Base-by-base conservation (phyloP, 2,329 filamentous ascomycete genomes). In the Calonectria pseudoturangicola region DNA sequence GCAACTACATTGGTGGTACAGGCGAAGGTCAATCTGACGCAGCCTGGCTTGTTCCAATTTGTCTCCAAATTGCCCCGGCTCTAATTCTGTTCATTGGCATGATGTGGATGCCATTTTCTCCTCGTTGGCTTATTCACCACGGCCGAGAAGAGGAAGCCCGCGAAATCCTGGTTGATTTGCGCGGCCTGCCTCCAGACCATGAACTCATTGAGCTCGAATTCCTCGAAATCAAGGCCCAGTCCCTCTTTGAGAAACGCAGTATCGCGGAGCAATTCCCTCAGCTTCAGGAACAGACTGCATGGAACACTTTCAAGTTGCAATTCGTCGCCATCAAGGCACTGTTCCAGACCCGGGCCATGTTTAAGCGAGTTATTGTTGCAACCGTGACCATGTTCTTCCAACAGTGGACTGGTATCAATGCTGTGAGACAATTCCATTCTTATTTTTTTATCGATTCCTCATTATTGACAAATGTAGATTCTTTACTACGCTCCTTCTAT, bases 161-260 rank as follows among this genome's bases (percentile, higher is more conserved):
- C 18, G 81, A 81, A 12, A 90, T 92, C 1, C 87, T 96, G 1
- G 90, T 93, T 0, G 86, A 81, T 63, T 89, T 96, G 3, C 91
- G 94, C 28, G 88, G 87, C 7, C 88, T 94, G 0, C 82, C 90
- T 0, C 80, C 85, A 18, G 89, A 93, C 74, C 89, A 95, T 79
- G 91, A 94, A 70, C 88, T 94, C 0, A 89, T 96, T 45, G 89
- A 93, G 75, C 87, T 95, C 1, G 94, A 96, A 79, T 95, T 93
- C 80, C 89, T 95, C n/a, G 94, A 96, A 81, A 96, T 96, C 84
- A 94, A 94, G 82, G 93, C 94, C 0, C 93, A 95, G 81, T 92
- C 91, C 0, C 82, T 94, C 21, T 97, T 96, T 76, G 94, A 96
- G 83, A 94, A 95, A 84, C 88, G 92, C 54, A 91, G 90, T 2